Evolutionary conservation across 495 filamentous ascomycete genomes (phyloP), one percentile per base, ranked within the genome.

Genomic region (Durotheca rogersii): DNA sequence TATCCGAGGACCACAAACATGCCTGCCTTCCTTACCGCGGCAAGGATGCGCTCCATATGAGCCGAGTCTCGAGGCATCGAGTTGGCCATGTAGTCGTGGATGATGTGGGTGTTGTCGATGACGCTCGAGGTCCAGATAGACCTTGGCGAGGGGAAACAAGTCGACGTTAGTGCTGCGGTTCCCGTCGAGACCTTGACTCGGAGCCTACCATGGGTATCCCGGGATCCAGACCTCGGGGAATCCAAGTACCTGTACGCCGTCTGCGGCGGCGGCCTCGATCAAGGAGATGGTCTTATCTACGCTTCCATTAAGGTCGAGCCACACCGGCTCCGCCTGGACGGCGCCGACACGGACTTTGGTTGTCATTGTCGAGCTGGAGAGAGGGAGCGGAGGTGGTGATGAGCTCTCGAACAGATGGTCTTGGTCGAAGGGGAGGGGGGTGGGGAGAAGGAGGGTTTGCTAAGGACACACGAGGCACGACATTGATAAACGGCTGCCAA

Each of bases 211-310:
- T 30, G 79, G 79, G 50, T 81, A 83, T 7, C 80, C 79, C 0
- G 77, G 73, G 21, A 81, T 75, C 71, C 73, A 83, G 20, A 69
- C 70, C 47, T 83, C 78, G 1, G 79, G 76, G 47, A 83, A 85
- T 0, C 73, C 66, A 12, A 81, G 61, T 18, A 85, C 58, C 49
- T 77, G 58, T 0, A 76, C 79, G 0, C 69, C 74, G 41, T 78
- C 72, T 7, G 53, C 35, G 5, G 74, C 75, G 1, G 81, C 81
- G 49, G 77, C 69, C 17, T 62, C 52, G 37, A 83, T 81, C 7
- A 81, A 60, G 0, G 51, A 54, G 42, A 72, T 75, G 6, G 80
- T 82, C 40, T 83, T 83, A 17, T 65, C 56, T 0, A 83, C 73
- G 3, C 67, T 67, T 1, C 60, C 72, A 0, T 69, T 56, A 0